Percentiles rank a stretch among this genome's conserved stretches.
Evolutionary conservation across 129 eudicot species (phyloP).

Genomic region (Calendula officinalis): DNA sequence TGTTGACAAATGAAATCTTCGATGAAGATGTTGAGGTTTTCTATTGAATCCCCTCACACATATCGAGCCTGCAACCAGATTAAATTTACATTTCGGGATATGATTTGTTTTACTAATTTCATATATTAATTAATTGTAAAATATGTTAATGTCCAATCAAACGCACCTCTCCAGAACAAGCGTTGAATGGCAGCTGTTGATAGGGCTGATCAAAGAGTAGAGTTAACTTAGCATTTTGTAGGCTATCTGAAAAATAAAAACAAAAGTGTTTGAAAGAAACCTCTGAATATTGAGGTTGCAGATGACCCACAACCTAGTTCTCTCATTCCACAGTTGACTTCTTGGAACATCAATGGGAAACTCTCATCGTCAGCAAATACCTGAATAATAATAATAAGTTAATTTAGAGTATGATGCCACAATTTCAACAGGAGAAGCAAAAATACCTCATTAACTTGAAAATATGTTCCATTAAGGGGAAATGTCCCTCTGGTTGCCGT

Average conservation of each 20-base stretch:
- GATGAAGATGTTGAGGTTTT: slow-evolving; percentile 26
- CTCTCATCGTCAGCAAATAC: slow-evolving; percentile 73
- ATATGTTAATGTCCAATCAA: background rate
- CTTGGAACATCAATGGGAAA: slow-evolving; percentile 52
- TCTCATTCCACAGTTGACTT: slow-evolving; percentile 36
- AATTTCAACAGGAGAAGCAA: background rate
- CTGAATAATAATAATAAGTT: slow-evolving; percentile 29
- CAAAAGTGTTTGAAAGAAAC: slow-evolving; percentile 22
- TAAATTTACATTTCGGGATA: background rate
- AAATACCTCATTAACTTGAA: slow-evolving; percentile 74
- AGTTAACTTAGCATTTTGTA: slow-evolving; percentile 7
- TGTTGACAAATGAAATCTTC: slow-evolving; percentile 35
- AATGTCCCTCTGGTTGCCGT: slow-evolving; percentile 57
- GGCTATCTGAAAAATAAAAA: background rate
- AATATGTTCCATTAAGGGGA: slow-evolving; percentile 79
- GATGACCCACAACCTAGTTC: slow-evolving; percentile 52
- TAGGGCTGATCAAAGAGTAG: slow-evolving; percentile 34
- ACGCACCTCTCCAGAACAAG: slow-evolving; percentile 54
- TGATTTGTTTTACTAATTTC: too few species aligned
- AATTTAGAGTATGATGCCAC: background rate
- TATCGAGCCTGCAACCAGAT: slow-evolving; percentile 46
- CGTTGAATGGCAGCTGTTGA: slow-evolving; percentile 30
- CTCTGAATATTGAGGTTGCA: slow-evolving; percentile 50
- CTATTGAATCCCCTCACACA: slow-evolving; percentile 63
- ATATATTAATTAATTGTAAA: too few species aligned